A percentile compares a stretch with the other conserved stretches of the same genome.
These are phyloP conservation scores for Syzygium grande DNA, from an alignment of 345 rosid species.

Conservation along the genomic window DNA sequence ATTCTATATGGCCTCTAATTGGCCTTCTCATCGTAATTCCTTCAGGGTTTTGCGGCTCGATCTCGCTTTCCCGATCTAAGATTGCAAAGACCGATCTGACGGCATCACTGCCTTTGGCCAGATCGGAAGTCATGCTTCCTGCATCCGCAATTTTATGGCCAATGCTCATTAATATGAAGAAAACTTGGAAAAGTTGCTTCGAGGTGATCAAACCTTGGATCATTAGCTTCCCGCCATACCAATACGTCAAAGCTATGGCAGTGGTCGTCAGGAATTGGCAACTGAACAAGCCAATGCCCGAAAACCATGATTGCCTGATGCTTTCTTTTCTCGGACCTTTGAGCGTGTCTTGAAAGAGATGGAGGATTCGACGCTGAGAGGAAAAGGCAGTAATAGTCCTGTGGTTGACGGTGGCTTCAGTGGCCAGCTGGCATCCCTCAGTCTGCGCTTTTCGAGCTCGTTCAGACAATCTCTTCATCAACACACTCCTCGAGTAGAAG, in stretches of 20 bases:
- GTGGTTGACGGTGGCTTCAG: slow-evolving; percentile 38
- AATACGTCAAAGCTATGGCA: slow-evolving; percentile 21
- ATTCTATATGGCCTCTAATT: slow-evolving; percentile 21
- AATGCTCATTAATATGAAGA: slow-evolving; percentile 41
- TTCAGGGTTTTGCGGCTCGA: slow-evolving; percentile 22
- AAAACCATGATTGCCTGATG: slow-evolving; percentile 39
- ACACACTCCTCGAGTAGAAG: slow-evolving; percentile 27
- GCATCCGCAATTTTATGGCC: slow-evolving; percentile 40
- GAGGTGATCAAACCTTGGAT: slow-evolving; percentile 18
- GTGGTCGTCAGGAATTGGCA: slow-evolving; percentile 41
- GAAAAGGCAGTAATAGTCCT: slow-evolving; percentile 47
- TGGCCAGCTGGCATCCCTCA: slow-evolving; percentile 38
- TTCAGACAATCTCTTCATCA: slow-evolving; percentile 43
- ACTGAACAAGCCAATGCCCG: slow-evolving; percentile 30
- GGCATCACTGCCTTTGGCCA: slow-evolving; percentile 32
- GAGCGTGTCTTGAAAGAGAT: slow-evolving; percentile 18
- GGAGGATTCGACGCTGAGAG: slow-evolving; percentile 30
- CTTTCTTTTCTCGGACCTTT: slow-evolving; percentile 28
- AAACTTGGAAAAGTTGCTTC: slow-evolving; percentile 27
- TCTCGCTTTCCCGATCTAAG: slow-evolving; percentile 23
- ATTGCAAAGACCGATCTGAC: slow-evolving; percentile 19
- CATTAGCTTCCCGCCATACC: slow-evolving; percentile 46
- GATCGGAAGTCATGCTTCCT: slow-evolving; percentile 42
- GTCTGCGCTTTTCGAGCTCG: slow-evolving; percentile 29
- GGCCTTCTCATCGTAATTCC: slow-evolving; percentile 3